A percentile compares a stretch with the other conserved stretches of the same genome.
These are phyloP conservation scores for Rhododendron henanense DNA, from an alignment of 148 eudicot genomes.

Conservation along the genomic window DNA sequence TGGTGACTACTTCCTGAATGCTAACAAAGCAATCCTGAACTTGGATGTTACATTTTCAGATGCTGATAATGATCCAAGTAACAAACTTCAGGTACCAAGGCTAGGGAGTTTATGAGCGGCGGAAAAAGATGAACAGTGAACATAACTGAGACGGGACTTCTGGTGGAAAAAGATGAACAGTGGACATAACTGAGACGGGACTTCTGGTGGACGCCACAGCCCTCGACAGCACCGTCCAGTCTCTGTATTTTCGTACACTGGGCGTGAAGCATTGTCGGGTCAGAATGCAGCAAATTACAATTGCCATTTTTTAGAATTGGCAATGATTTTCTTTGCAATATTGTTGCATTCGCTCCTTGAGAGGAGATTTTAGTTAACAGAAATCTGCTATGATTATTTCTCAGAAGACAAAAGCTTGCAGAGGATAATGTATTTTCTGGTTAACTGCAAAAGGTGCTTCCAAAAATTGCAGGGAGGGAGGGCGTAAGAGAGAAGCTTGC, in stretches of 20 bases:
- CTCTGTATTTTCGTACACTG: background rate
- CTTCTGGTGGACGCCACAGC: background rate
- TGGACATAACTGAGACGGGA: background rate
- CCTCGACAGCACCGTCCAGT: background rate
- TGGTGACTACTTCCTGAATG: slow-evolving; percentile 29
- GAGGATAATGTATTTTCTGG: background rate
- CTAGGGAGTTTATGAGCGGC: background rate
- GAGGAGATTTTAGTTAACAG: background rate
- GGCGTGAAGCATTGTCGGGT: background rate
- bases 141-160: background rate
- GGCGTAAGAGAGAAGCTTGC: background rate
- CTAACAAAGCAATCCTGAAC: background rate
- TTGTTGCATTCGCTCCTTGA: slow-evolving; percentile 17
- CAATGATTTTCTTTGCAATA: background rate
- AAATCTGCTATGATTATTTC: background rate
- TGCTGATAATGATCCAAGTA: background rate
- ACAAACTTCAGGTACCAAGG: background rate
- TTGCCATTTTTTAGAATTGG: background rate
- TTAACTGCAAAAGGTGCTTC: background rate
- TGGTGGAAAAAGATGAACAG: background rate
- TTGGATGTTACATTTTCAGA: background rate
- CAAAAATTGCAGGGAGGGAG: background rate
- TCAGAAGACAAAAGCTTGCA: background rate
- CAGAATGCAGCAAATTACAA: background rate
- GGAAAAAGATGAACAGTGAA: background rate